A percentile compares a stretch with the other conserved stretches of the same genome.
Conservation (phyloP, 169 alveolate species). For the Cryptosporidium baileyi region DNA sequence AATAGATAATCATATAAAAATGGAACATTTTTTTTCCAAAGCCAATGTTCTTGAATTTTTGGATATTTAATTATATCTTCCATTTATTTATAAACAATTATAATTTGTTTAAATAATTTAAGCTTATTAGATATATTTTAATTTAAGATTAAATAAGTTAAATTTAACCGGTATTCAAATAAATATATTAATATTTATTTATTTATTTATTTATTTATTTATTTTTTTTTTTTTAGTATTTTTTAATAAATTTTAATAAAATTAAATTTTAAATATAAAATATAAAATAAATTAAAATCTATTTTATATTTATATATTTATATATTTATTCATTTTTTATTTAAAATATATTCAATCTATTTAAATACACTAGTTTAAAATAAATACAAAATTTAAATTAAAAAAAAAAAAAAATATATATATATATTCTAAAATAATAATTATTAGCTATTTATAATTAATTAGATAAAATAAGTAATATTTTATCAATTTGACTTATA, state of each 20-base stretch:
- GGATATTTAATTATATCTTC: slow-evolving; percentile 10
- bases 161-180: not conserved
- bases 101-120: not conserved
- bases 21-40: slow-evolving; percentile 62
- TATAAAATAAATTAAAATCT: not conserved
- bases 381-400: too few species aligned
- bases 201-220: too few species aligned
- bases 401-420: not conserved
- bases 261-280: not conserved
- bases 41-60: slow-evolving; percentile 59
- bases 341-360: too few species aligned
- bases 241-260: not conserved
- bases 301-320: not conserved
- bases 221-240: too few species aligned
- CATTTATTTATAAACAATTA: not conserved
- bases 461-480: slow-evolving; percentile 10
- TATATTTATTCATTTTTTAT: too few species aligned
- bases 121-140: not conserved
- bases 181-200: not conserved
- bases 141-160: not conserved
- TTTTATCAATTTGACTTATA: slow-evolving; percentile 28
- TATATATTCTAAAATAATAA: not conserved
- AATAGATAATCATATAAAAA: slow-evolving; percentile 53
- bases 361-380: too few species aligned
- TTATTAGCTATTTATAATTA: not conserved